A percentile compares a stretch with the other conserved stretches of the same genome.
Conservation (phyloP, 192 early-diverging fungal genomes). For the Coemansia sp. region DNA sequence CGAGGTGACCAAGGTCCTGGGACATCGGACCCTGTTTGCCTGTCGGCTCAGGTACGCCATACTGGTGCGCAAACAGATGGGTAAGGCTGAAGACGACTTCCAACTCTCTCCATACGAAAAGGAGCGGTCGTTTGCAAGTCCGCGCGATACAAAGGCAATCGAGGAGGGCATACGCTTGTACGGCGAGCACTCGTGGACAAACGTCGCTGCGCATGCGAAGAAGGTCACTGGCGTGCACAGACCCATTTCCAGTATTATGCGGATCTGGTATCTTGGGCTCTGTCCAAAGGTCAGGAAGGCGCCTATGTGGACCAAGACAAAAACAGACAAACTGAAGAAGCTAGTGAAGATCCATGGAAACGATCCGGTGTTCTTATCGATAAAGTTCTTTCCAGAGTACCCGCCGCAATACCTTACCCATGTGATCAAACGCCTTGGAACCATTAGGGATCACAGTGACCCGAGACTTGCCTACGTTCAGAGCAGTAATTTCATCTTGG, state of each 20-base stretch:
- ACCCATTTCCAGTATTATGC: not conserved
- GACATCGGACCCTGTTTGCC: constrained; percentile 1
- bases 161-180: constrained; percentile 10
- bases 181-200: constrained; percentile 33
- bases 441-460: constrained; percentile 9
- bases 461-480: too few species aligned
- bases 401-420: constrained; percentile 12
- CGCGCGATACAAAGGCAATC: constrained; percentile 5
- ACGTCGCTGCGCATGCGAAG: constrained; percentile 19
- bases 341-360: constrained; percentile 22
- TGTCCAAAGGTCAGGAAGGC: constrained; percentile 27
- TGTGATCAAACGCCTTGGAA: constrained; percentile 14
- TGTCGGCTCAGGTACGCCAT: constrained; percentile 3
- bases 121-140: not conserved
- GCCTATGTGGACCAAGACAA: constrained; percentile 21
- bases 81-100: not conserved
- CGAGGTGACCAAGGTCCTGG: constrained; percentile 1
- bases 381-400: constrained; percentile 48
- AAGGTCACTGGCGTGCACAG: constrained; percentile 7
- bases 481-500: too few species aligned
- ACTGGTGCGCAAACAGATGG: not conserved
- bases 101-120: too few species aligned
- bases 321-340: constrained; percentile 6
- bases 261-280: constrained; percentile 13
- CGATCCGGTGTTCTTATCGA: constrained; percentile 37